Evolutionary conservation across 768 basidiomycete species (phyloP), one percentile per base, ranked within the genome.

Genomic region (Holtermanniella nyarrowii): DNA sequence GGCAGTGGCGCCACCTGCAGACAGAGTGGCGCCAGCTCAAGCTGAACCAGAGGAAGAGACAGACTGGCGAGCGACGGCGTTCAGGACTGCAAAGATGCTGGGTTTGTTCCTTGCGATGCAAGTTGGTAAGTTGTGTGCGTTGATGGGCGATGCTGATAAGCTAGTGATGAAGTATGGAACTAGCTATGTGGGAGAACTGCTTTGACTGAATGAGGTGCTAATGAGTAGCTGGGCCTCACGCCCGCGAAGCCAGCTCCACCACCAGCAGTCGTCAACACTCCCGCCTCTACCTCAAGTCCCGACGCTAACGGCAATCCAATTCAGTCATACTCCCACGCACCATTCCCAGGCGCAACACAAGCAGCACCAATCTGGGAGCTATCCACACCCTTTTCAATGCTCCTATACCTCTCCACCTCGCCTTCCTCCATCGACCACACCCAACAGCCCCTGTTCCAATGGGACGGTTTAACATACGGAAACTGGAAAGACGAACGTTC

Each of bases 381-480:
- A 24, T 66, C 68, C 21, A 71, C 50, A 7, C 58, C 58, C 14
- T 44, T 71, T 4, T 63, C 62, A 13, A 64, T 71, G 57, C 56
- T 63, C 1, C 52, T 71, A 13, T 71, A 62, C 52, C 55, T 61
- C 2, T 62, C 64, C 5, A 57, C 59, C n/a, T 58, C 64, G 0
- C 52, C 44, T 4, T 16, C 42, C 21, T 49, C 52, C 7, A 37
- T 39, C 13, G 57, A 63, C 26, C 18, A 57, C 47, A 26, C 53
- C 13, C 23, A 43, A 10, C 26, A 58, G 18, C 69, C 65, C 2
- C 42, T 68, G 13, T 46, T 69, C 21, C 46, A 43, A 3, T 71
- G 68, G 62, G 61, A 68, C 39, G 64, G 60, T 21, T 51, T 71
- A 23, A 68, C 66, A 1, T 71, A 66, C 50, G 70, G 70, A 2